Conservation (phyloP, 352 stramenopile genomes). For the Globisporangium polare region DNA sequence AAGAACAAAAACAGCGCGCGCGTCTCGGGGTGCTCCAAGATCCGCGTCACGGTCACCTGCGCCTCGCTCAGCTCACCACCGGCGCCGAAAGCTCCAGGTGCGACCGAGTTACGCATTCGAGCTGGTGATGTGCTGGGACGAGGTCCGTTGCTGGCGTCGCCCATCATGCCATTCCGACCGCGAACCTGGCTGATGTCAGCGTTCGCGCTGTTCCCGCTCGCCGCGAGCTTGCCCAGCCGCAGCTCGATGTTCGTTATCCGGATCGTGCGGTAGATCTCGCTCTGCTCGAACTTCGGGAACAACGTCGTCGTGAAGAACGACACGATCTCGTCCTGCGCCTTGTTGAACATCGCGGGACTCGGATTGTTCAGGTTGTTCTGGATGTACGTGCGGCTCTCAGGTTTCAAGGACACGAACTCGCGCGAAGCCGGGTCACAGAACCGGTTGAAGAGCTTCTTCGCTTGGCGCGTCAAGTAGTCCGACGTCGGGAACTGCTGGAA, state of each 20-base stretch:
- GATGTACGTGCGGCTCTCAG: conserved; percentile 27
- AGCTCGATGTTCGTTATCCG: conserved; percentile 33
- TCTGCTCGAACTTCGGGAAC: conserved; percentile 75
- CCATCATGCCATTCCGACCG: neutral
- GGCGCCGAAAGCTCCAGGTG: neutral
- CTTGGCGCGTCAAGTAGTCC: conserved; percentile 61
- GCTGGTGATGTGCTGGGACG: conserved; percentile 4
- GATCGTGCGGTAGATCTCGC: conserved; percentile 56
- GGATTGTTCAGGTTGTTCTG: conserved; percentile 30
- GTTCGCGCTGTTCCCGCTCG: conserved; percentile 18
- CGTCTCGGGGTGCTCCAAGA: conserved; percentile 60
- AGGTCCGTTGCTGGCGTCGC: neutral
- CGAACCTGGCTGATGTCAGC: conserved; percentile 2
- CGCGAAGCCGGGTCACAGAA: conserved; percentile 62
- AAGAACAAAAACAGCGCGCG: conserved; percentile 69
- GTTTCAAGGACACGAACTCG: conserved; percentile 46
- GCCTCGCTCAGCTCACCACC: conserved; percentile 27
- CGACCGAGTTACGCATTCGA: neutral
- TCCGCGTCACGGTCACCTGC: conserved; percentile 46
- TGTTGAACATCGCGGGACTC: conserved; percentile 67
- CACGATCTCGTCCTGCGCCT: conserved; percentile 64
- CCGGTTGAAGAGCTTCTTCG: conserved; percentile 58
- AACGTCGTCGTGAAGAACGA: conserved; percentile 59
- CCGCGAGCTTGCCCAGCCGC: conserved; percentile 18
- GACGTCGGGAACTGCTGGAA: conserved; percentile 79